Conservation (phyloP, 345 rosid genomes). For the Bruguiera parviflora region DNA sequence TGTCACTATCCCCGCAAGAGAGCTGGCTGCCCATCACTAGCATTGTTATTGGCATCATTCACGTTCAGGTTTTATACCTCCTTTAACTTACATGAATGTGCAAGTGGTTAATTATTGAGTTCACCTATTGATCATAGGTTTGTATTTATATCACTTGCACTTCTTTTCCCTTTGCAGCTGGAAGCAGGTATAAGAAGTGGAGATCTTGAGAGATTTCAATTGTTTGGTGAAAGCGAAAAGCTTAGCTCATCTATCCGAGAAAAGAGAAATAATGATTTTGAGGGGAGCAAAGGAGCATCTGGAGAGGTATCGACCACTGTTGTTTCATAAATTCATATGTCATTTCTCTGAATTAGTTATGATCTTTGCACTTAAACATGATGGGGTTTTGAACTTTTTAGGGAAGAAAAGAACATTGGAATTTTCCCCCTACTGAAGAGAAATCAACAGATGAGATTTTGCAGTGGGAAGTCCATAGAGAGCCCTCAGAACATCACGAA, state of each 20-base stretch:
- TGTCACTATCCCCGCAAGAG: slow-evolving; percentile 79
- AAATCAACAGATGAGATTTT: slow-evolving; percentile 30
- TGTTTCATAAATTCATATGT: background rate
- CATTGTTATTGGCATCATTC: slow-evolving; percentile 73
- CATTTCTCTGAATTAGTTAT: slow-evolving; percentile 2
- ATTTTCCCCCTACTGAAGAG: slow-evolving; percentile 41
- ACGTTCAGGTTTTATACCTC: slow-evolving; percentile 64
- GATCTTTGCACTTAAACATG: background rate
- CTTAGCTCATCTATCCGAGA: slow-evolving; percentile 31
- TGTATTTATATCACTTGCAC: background rate
- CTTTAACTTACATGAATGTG: slow-evolving; percentile 52
- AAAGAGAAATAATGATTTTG: slow-evolving; percentile 26
- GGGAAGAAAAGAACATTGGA: slow-evolving; percentile 30
- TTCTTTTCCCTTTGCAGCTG: slow-evolving; percentile 43
- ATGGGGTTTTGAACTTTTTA: slow-evolving; percentile 16
- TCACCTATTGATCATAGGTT: background rate
- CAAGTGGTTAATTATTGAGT: slow-evolving; percentile 34
- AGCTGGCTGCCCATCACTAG: slow-evolving; percentile 95
- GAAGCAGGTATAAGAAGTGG: slow-evolving; percentile 85
- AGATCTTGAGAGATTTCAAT: slow-evolving; percentile 58
- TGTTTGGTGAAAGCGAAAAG: slow-evolving; percentile 40
- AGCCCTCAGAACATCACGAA: slow-evolving; percentile 27
- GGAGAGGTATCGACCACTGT: slow-evolving; percentile 35
- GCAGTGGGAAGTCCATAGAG: slow-evolving; percentile 30
- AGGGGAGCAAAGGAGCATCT: slow-evolving; percentile 26